phyloP scores from a whole-genome alignment of 1,139 yeast species.

The Hansenula sp. region DNA sequence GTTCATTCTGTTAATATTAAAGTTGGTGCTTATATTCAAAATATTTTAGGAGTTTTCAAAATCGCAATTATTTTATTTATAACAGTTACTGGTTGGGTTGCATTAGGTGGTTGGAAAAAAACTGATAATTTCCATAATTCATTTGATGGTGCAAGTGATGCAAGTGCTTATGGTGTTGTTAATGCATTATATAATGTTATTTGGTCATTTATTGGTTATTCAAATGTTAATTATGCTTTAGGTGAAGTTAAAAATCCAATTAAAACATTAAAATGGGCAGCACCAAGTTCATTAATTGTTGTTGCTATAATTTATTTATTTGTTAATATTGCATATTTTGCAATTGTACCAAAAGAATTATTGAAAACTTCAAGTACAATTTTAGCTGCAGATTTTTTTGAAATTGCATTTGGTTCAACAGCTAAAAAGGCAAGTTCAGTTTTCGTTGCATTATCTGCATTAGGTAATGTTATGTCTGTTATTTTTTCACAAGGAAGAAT shows the following conservation, averaged over 20 bases:
- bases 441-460: constrained; percentile 69
- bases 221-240: constrained; percentile 77
- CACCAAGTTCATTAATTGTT: constrained; percentile 60
- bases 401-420: constrained; percentile 63
- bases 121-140: constrained; percentile 62
- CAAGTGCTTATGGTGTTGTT: constrained; percentile 74
- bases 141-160: constrained; percentile 49
- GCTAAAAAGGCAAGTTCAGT: constrained; percentile 65
- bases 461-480: constrained; percentile 77
- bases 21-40: constrained; percentile 64
- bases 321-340: constrained; percentile 68
- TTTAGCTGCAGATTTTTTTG: constrained; percentile 71
- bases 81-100: constrained; percentile 77
- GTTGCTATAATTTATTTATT: constrained; percentile 63
- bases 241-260: constrained; percentile 75
- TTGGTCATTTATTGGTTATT: constrained; percentile 74
- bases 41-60: constrained; percentile 67
- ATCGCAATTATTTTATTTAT: constrained; percentile 63
- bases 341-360: constrained; percentile 66
- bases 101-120: constrained; percentile 62
- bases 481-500: constrained; percentile 76
- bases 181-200: constrained; percentile 76
- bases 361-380: constrained; percentile 60
- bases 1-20: constrained; percentile 60
- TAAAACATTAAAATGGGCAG: constrained; percentile 63